These are phyloP conservation scores for Globisporangium recalcitrans DNA, from an alignment of 352 stramenopile genomes.

Conservation along the genomic window DNA sequence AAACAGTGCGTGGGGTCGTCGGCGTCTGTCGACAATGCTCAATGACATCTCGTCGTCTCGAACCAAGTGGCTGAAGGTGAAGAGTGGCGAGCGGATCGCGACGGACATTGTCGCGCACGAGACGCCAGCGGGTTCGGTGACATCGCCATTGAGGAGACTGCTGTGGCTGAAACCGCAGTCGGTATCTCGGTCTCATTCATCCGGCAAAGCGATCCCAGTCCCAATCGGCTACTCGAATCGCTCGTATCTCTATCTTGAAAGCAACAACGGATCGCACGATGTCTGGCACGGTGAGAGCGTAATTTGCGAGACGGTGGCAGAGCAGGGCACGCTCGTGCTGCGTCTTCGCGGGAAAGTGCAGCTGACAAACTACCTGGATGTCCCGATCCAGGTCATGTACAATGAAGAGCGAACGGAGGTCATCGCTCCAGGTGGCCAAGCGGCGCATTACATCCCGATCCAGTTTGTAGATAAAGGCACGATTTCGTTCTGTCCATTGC, in stretches of 20 bases:
- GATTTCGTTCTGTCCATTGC: slow-evolving; percentile 67
- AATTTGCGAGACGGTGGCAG: slow-evolving; percentile 81
- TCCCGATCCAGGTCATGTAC: slow-evolving; percentile 77
- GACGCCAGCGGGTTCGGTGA: slow-evolving; percentile 75
- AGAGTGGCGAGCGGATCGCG: slow-evolving; percentile 56
- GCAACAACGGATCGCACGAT: slow-evolving; percentile 46
- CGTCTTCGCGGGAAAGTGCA: slow-evolving; percentile 75
- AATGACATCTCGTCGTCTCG: slow-evolving; percentile 70
- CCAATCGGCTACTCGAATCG: slow-evolving; percentile 84
- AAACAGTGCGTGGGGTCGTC: slow-evolving; percentile 49
- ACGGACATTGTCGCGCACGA: slow-evolving; percentile 82
- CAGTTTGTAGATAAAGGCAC: slow-evolving; percentile 68
- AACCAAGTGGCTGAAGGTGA: slow-evolving; percentile 62
- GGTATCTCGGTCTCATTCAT: slow-evolving; percentile 26
- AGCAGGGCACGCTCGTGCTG: slow-evolving; percentile 79
- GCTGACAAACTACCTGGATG: slow-evolving; percentile 64
- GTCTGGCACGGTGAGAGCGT: slow-evolving; percentile 75
- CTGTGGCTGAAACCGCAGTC: slow-evolving; percentile 79
- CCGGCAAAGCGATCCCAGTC: slow-evolving; percentile 72
- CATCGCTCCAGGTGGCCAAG: slow-evolving; percentile 38
- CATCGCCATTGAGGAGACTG: slow-evolving; percentile 62
- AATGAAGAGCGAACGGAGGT: slow-evolving; percentile 51
- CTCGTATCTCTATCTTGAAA: slow-evolving; percentile 81
- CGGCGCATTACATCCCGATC: slow-evolving; percentile 73
- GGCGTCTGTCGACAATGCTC: slow-evolving; percentile 64